A percentile compares a stretch with the other conserved stretches of the same genome.
Conservation (phyloP, 2,329 filamentous ascomycete genomes). For the Ophiostoma pallidulum region DNA sequence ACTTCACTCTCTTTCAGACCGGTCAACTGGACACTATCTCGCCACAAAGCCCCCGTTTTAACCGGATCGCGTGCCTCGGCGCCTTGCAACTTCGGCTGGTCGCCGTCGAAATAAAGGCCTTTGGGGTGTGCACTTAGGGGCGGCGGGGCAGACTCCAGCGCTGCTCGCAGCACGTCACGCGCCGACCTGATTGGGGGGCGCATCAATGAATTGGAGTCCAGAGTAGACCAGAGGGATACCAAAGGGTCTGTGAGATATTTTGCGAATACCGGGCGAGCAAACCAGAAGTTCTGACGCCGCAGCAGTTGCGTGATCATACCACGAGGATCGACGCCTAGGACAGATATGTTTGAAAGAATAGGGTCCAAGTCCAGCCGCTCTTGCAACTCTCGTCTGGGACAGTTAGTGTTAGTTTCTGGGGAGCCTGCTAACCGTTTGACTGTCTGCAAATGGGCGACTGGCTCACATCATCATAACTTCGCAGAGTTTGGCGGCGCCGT, state of each 20-base stretch:
- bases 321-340: constrained; percentile 28
- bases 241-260: constrained; percentile 14
- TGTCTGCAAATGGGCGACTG: too few relatives aligned
- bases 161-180: constrained; percentile 22
- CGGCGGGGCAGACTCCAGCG: constrained; percentile 18
- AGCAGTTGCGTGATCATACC: constrained; percentile 22
- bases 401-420: background rate
- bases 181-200: constrained; percentile 24
- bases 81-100: constrained; percentile 17
- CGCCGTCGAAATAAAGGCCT: constrained; percentile 25
- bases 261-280: constrained; percentile 11
- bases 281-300: constrained; percentile 16
- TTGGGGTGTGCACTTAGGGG: constrained; percentile 22
- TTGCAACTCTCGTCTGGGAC: constrained; percentile 19
- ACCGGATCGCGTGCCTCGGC: constrained; percentile 19
- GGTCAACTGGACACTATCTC: constrained; percentile 21
- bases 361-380: constrained; percentile 22
- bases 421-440: too few relatives aligned
- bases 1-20: constrained; percentile 23
- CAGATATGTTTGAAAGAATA: constrained; percentile 20
- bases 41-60: constrained; percentile 24
- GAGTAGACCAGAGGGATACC: constrained; percentile 12
- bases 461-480: constrained; percentile 25
- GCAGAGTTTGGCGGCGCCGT: constrained; percentile 26
- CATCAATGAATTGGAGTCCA: constrained; percentile 19